Conservation (phyloP, 768 basidiomycete genomes). For the Leccinellum rugosiceps region DNA sequence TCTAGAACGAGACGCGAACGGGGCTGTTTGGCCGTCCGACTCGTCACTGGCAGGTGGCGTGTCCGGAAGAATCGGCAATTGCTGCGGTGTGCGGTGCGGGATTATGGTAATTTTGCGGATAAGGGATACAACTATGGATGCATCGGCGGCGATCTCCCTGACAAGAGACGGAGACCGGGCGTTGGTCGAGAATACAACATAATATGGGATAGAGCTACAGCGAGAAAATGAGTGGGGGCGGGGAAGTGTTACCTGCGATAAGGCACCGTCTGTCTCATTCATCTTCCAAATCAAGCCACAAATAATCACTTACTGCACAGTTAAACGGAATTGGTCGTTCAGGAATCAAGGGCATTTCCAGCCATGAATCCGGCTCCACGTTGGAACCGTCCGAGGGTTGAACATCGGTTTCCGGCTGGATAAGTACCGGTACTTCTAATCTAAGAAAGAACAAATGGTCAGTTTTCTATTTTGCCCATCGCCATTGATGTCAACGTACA, state of each 20-base stretch:
- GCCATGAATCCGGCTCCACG: slow-evolving; percentile 51
- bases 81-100: slow-evolving; percentile 34
- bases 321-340: slow-evolving; percentile 63
- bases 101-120: slow-evolving; percentile 57
- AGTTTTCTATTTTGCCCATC: not conserved
- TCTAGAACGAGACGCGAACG: slow-evolving; percentile 7
- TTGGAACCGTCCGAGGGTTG: slow-evolving; percentile 50
- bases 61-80: slow-evolving; percentile 47
- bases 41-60: slow-evolving; percentile 49
- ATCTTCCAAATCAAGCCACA: not conserved
- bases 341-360: slow-evolving; percentile 62
- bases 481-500: slow-evolving; percentile 40
- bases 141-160: slow-evolving; percentile 66
- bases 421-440: slow-evolving; percentile 61
- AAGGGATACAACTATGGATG: slow-evolving; percentile 66
- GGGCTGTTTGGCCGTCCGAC: slow-evolving; percentile 26
- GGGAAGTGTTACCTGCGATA: slow-evolving; percentile 55
- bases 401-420: slow-evolving; percentile 59
- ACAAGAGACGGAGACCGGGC: slow-evolving; percentile 52
- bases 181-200: slow-evolving; percentile 67
- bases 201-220: slow-evolving; percentile 61
- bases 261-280: slow-evolving; percentile 1
- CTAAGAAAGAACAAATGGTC: slow-evolving; percentile 33
- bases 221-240: slow-evolving; percentile 60
- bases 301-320: slow-evolving; percentile 54